phyloP scores from a whole-genome alignment of 2,329 filamentous ascomycete genomes.

The Trichoderma arundinaceum region DNA sequence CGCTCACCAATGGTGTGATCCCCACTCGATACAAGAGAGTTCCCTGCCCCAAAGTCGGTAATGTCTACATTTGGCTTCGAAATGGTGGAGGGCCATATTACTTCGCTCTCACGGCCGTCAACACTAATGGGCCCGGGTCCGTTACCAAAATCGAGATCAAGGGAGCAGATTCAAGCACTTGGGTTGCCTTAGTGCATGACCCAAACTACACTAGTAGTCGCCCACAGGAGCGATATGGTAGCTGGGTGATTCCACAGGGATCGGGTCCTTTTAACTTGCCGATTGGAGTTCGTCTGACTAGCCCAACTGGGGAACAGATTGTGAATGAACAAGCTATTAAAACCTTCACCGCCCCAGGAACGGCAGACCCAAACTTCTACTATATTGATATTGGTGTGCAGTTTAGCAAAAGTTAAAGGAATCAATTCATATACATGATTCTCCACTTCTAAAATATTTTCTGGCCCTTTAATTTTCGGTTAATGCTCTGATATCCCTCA shows the following conservation, averaged over 20 bases:
- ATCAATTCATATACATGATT: too few species aligned
- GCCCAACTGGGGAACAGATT: constrained; percentile 24
- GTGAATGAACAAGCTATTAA: constrained; percentile 23
- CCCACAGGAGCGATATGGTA: constrained; percentile 25
- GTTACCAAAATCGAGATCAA: constrained; percentile 22
- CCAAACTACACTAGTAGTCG: constrained; percentile 27
- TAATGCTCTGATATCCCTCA: too few species aligned
- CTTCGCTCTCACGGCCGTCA: constrained; percentile 19
- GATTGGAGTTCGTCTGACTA: constrained; percentile 11
- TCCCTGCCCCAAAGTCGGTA: constrained; percentile 18
- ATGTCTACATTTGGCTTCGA: constrained; percentile 25
- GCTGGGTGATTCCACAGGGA: constrained; percentile 19
- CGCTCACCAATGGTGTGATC: constrained; percentile 12
- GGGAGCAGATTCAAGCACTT: constrained; percentile 1
- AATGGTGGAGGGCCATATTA: constrained; percentile 23
- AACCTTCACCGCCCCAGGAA: constrained; percentile 11
- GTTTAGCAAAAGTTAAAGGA: constrained; percentile 4
- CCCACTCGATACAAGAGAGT: constrained; percentile 25
- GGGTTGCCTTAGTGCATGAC: constrained; percentile 18
- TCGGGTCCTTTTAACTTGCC: constrained; percentile 21
- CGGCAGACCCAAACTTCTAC: constrained; percentile 20
- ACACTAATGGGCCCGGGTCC: constrained; percentile 19
- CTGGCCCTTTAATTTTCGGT: too few species aligned
- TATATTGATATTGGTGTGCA: constrained; percentile 26
- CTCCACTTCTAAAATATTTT: too few species aligned